These are phyloP conservation scores for Volvox africanus DNA, from an alignment of 139 green algal species.

Conservation along the genomic window DNA sequence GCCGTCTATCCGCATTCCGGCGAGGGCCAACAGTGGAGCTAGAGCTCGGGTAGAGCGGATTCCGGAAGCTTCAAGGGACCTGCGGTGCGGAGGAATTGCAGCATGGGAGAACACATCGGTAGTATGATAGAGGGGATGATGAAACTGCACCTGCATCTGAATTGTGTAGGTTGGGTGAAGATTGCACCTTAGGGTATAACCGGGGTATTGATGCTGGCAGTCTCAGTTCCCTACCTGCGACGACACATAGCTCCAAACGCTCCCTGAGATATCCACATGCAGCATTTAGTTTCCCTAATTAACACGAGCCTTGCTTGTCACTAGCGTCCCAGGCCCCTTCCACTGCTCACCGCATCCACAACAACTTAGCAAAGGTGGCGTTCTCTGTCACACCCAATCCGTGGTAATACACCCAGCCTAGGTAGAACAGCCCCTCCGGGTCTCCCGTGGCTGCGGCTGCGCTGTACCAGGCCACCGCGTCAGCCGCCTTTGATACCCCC, in stretches of 20 bases:
- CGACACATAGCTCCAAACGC: too few relatives aligned
- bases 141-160: too few relatives aligned
- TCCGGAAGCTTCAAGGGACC: constrained; percentile 13
- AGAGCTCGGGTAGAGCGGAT: constrained; percentile 3
- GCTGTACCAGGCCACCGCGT: constrained; percentile 42
- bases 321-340: too few relatives aligned
- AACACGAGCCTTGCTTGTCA: too few relatives aligned
- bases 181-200: too few relatives aligned
- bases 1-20: constrained; percentile 39
- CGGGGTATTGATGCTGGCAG: too few relatives aligned
- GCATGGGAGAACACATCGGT: too few relatives aligned
- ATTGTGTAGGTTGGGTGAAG: too few relatives aligned
- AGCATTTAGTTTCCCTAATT: too few relatives aligned
- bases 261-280: too few relatives aligned
- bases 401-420: constrained; percentile 52
- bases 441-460: constrained; percentile 20
- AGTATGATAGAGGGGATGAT: too few relatives aligned
- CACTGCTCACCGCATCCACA: constrained; percentile 35
- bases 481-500: neutral
- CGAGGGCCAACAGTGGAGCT: constrained; percentile 39
- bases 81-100: neutral
- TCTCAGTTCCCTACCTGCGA: too few relatives aligned
- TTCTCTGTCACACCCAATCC: constrained; percentile 46
- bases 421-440: constrained; percentile 49
- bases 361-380: constrained; percentile 8